A percentile compares a stretch with the other conserved stretches of the same genome.
phyloP scores from a whole-genome alignment of 441 rosid species.

The Corymbia calophylla region DNA sequence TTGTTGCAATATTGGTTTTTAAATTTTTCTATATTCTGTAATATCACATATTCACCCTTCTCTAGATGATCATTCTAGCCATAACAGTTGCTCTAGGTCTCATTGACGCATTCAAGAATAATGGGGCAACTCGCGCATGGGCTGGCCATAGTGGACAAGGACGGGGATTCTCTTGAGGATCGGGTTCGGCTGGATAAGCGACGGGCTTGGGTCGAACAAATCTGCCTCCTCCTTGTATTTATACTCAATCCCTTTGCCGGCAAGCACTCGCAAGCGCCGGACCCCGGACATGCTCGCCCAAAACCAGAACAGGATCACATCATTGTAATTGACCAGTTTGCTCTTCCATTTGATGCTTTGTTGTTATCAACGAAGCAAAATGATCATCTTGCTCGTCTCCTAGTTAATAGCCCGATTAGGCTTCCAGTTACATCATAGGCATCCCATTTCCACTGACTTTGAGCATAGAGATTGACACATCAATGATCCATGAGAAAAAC shows the following conservation, averaged over 20 bases:
- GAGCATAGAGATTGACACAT: too few relatives aligned
- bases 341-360: background rate
- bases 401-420: too few relatives aligned
- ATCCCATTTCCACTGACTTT: background rate
- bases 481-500: background rate
- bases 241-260: background rate
- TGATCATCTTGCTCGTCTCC: background rate
- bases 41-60: too few relatives aligned
- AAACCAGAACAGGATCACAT: background rate
- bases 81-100: background rate
- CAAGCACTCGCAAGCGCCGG: background rate
- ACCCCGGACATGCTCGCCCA: background rate
- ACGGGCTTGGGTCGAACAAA: background rate
- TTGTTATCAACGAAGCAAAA: background rate
- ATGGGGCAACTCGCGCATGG: background rate
- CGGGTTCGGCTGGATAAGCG: background rate
- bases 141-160: background rate
- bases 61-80: too few relatives aligned
- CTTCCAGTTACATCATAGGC: background rate
- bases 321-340: background rate
- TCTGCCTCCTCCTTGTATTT: background rate
- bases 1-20: too few relatives aligned
- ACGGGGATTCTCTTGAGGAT: background rate
- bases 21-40: too few relatives aligned
- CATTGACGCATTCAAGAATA: background rate